phyloP scores from a whole-genome alignment of 2,329 filamentous ascomycete species.

The Verticillium nubilum region DNA sequence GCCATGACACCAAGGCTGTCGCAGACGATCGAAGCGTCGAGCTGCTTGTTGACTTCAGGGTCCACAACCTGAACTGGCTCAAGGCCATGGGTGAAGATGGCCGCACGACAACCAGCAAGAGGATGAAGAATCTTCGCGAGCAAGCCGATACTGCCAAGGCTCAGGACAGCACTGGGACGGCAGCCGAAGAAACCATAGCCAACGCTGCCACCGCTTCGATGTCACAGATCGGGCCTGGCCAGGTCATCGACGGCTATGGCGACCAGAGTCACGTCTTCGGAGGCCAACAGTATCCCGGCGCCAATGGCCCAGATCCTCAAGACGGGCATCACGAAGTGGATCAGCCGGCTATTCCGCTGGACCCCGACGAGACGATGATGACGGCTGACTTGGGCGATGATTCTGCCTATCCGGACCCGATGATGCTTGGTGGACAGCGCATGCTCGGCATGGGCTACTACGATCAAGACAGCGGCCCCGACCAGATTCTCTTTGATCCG shows the following conservation, averaged over 20 bases:
- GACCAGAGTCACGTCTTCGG: conserved; percentile 26
- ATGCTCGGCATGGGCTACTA: conserved; percentile 57
- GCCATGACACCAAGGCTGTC: conserved; percentile 84
- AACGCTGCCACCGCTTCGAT: conserved; percentile 10
- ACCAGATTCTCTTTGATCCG: conserved; percentile 55
- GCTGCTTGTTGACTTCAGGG: conserved; percentile 81
- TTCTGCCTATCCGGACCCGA: conserved; percentile 43
- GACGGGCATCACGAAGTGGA: conserved; percentile 16
- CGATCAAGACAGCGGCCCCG: conserved; percentile 50
- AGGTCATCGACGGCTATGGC: conserved; percentile 19
- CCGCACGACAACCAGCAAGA: conserved; percentile 49
- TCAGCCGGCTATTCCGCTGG: conserved; percentile 17
- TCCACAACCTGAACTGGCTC: conserved; percentile 84
- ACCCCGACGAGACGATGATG: conserved; percentile 13
- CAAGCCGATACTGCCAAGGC: conserved; percentile 54
- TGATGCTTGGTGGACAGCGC: conserved; percentile 38
- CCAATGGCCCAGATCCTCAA: conserved; percentile 5
- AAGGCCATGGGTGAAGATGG: conserved; percentile 53
- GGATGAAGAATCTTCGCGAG: conserved; percentile 51
- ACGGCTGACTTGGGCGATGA: conserved; percentile 16
- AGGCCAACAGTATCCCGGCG: conserved; percentile 7
- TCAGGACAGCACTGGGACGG: conserved; percentile 30
- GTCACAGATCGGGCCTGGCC: neutral
- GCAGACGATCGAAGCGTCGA: conserved; percentile 90
- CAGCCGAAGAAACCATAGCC: conserved; percentile 14